phyloP scores from a whole-genome alignment of 2,329 filamentous ascomycete genomes.

The Fusarium virguliforme region DNA sequence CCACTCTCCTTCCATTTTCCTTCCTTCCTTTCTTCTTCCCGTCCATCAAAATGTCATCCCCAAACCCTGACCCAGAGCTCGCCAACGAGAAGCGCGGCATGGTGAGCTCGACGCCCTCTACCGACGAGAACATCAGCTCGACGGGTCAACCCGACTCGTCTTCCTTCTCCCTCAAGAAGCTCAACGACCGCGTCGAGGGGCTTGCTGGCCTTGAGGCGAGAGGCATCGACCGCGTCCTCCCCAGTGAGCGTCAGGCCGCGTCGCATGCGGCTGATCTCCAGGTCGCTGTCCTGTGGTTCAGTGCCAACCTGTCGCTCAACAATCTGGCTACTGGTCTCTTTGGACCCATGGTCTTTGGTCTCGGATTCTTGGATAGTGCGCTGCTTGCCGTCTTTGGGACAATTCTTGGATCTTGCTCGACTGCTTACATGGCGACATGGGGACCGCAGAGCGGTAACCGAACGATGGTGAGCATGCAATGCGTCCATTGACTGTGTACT shows the following conservation, averaged over 20 bases:
- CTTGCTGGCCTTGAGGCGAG: conserved; percentile 59
- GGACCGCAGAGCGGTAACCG: conserved; percentile 82
- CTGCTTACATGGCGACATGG: conserved; percentile 84
- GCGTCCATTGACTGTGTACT: accelerated
- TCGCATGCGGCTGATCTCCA: conserved; percentile 57
- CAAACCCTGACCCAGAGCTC: conserved; percentile 33
- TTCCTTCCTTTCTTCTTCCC: not conserved
- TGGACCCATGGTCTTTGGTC: conserved; percentile 76
- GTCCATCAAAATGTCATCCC: conserved; percentile 20
- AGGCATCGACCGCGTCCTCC: conserved; percentile 59
- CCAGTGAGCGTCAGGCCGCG: conserved; percentile 56
- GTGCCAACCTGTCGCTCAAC: conserved; percentile 62
- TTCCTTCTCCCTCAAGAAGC: conserved; percentile 25
- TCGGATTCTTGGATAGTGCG: conserved; percentile 82
- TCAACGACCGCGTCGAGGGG: conserved; percentile 44
- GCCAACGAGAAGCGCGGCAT: conserved; percentile 36
- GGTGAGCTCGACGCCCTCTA: conserved; percentile 29
- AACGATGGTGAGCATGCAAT: conserved; percentile 72
- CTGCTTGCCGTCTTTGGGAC: conserved; percentile 84
- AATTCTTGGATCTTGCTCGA: conserved; percentile 78
- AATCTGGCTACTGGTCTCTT: conserved; percentile 78
- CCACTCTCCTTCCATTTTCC: conserved; percentile 10
- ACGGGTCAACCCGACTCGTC: conserved; percentile 10
- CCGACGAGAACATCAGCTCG: conserved; percentile 23
- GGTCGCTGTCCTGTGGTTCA: conserved; percentile 62